phyloP scores from a whole-genome alignment of 2,329 filamentous ascomycete species.

The Fusarium pseudoanthophilum region DNA sequence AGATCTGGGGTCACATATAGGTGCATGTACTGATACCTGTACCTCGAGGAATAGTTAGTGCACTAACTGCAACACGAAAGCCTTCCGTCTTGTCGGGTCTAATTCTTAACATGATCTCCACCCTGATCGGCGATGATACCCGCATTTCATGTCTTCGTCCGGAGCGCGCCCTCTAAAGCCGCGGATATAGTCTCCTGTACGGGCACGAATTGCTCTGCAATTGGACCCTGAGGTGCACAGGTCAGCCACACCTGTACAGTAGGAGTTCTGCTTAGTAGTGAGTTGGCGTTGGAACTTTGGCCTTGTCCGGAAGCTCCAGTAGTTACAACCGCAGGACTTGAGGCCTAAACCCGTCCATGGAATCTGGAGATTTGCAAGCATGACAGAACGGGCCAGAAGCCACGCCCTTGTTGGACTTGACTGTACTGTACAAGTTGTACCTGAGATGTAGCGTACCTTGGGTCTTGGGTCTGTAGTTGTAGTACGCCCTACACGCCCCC shows the following conservation, averaged over 20 bases:
- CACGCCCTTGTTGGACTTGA: conserved; percentile 32
- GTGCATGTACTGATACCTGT: neutral
- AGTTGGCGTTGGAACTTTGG: neutral
- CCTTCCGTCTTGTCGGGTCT: conserved; percentile 27
- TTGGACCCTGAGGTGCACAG: conserved; percentile 8
- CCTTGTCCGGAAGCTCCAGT: neutral
- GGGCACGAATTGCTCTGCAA: conserved; percentile 18
- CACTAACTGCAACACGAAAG: conserved; percentile 19
- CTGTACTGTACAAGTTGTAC: conserved; percentile 4
- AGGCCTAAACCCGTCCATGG: conserved; percentile 5
- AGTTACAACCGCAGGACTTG: neutral
- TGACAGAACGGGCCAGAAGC: conserved; percentile 34
- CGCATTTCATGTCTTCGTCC: conserved; percentile 24
- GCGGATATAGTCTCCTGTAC: conserved; percentile 26
- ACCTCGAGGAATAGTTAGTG: neutral
- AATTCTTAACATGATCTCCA: conserved; percentile 21
- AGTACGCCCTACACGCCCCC: conserved; percentile 20
- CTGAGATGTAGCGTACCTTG: neutral
- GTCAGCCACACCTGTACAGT: conserved; percentile 1
- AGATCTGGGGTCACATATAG: conserved; percentile 4
- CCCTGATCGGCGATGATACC: conserved; percentile 40
- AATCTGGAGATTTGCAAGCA: conserved; percentile 44
- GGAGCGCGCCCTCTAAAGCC: conserved; percentile 34
- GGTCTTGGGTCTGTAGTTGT: neutral
- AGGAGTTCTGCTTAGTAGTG: conserved; percentile 12